A percentile compares a stretch with the other conserved stretches of the same genome.
Evolutionary conservation across 306 rosid genomes (phyloP).

Genomic region (Casuarina glauca): DNA sequence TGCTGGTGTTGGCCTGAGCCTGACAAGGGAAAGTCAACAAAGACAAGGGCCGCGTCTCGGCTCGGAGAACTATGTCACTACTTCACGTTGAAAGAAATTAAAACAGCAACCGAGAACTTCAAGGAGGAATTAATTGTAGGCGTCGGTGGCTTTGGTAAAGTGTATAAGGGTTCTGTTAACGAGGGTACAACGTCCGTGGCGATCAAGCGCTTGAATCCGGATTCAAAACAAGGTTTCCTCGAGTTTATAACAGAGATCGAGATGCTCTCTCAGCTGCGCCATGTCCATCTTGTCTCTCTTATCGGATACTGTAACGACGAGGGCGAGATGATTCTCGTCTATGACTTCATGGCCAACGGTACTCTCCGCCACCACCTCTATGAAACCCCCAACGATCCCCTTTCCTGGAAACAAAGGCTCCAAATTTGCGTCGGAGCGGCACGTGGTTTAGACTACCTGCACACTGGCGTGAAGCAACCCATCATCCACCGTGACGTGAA

Average conservation of each 20-base stretch:
- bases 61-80: conserved; percentile 5
- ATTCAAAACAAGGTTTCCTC: not conserved
- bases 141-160: not conserved
- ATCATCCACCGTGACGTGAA: too few species aligned
- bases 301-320: conserved; percentile 18
- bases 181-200: not conserved
- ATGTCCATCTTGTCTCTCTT: conserved; percentile 3
- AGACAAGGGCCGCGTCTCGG: not conserved
- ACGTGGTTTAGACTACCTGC: too few species aligned
- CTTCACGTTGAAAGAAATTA: conserved; percentile 22
- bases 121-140: not conserved
- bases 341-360: conserved; percentile 25
- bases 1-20: too few species aligned
- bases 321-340: conserved; percentile 24
- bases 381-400: not conserved
- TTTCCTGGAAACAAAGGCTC: conserved; percentile 30
- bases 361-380: not conserved
- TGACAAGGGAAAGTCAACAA: not conserved
- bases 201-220: not conserved
- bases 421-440: conserved; percentile 35
- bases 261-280: conserved; percentile 22
- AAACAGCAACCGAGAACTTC: conserved; percentile 31
- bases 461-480: too few species aligned
- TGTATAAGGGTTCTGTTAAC: not conserved
- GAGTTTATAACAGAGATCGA: not conserved